Evolutionary conservation across 768 basidiomycete genomes (phyloP).

Genomic region (Hypsizygus marmoreus): DNA sequence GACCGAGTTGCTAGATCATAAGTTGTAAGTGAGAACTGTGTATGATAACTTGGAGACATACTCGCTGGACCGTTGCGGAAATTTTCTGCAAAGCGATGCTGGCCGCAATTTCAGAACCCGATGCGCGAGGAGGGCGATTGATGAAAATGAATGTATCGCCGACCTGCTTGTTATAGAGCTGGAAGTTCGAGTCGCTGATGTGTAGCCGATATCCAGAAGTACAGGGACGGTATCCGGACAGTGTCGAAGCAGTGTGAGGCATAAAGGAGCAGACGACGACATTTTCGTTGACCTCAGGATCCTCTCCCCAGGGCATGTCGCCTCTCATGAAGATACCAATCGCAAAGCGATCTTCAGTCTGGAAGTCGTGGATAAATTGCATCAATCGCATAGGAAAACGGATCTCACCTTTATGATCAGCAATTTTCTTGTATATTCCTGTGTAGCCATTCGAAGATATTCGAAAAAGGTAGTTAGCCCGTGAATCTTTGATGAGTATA

Average conservation of each 20-base stretch:
- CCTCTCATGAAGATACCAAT: conserved; percentile 67
- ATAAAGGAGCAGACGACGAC: conserved; percentile 67
- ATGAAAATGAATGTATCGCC: conserved; percentile 63
- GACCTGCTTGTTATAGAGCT: conserved; percentile 56
- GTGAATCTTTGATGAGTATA: conserved; percentile 58
- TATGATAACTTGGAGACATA: conserved; percentile 23
- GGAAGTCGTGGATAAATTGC: neutral
- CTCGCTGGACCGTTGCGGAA: conserved; percentile 52
- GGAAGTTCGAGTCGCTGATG: conserved; percentile 55
- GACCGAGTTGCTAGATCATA: conserved; percentile 55
- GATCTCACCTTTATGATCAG: conserved; percentile 54
- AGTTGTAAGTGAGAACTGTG: neutral
- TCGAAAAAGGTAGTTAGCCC: conserved; percentile 62
- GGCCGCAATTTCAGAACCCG: conserved; percentile 47
- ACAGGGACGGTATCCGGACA: conserved; percentile 53
- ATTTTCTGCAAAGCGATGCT: conserved; percentile 70
- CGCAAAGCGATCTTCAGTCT: conserved; percentile 66
- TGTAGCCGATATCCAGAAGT: conserved; percentile 56
- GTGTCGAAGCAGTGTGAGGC: conserved; percentile 47
- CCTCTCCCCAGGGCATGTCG: conserved; percentile 57
- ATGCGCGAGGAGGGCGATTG: conserved; percentile 45
- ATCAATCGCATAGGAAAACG: neutral
- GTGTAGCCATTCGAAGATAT: conserved; percentile 55
- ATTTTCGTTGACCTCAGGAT: conserved; percentile 57
- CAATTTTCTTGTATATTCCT: conserved; percentile 60